These are phyloP conservation scores for Penicillium verrucosum DNA, from an alignment of 2,329 filamentous ascomycete genomes.

Conservation along the genomic window DNA sequence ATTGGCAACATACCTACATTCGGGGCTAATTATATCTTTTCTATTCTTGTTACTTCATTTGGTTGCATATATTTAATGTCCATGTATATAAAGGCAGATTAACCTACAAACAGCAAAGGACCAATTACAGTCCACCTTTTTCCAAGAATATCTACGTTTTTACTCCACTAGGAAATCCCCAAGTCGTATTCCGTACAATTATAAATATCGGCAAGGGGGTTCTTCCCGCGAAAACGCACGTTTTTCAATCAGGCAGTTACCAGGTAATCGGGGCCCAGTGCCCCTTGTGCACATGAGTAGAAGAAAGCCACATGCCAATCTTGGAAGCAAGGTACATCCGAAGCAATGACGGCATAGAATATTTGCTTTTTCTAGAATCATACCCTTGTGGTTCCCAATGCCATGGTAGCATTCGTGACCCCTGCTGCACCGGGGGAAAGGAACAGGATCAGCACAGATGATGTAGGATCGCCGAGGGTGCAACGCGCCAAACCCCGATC, in stretches of 20 bases:
- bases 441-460: background rate
- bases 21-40: background rate
- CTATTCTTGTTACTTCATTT: background rate
- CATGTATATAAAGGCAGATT: background rate
- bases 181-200: background rate
- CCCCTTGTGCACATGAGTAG: background rate
- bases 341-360: background rate
- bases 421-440: background rate
- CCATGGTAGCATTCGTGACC: background rate
- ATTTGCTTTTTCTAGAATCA: background rate
- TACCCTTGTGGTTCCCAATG: background rate
- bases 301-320: background rate
- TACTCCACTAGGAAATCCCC: background rate
- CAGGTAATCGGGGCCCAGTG: background rate
- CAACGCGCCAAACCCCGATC: background rate
- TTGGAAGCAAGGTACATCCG: background rate
- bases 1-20: background rate
- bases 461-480: background rate
- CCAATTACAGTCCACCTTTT: background rate
- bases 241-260: background rate
- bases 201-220: background rate
- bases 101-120: background rate
- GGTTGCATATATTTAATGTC: background rate
- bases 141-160: background rate
- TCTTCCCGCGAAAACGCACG: too few species aligned